phyloP scores from a whole-genome alignment of 495 filamentous ascomycete species.

The Penicillium simplicissimum region DNA sequence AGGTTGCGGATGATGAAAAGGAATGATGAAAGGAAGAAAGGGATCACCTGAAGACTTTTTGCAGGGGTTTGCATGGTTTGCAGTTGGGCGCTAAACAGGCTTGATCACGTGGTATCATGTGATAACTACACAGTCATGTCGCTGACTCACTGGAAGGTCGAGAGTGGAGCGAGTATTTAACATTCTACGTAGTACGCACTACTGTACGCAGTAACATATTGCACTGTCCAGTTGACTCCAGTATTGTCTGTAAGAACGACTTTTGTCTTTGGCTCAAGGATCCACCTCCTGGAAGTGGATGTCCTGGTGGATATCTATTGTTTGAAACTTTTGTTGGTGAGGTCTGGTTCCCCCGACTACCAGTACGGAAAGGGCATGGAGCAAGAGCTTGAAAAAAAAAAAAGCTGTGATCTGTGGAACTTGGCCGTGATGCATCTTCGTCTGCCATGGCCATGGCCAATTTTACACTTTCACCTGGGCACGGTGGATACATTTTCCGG shows the following conservation, averaged over 20 bases:
- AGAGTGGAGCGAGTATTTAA: neutral
- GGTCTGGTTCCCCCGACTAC: constrained; percentile 19
- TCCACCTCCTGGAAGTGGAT: neutral
- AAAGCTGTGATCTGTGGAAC: neutral
- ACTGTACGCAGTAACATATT: neutral
- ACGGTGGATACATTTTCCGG: constrained; percentile 9
- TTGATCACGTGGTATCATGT: neutral
- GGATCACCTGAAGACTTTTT: constrained; percentile 16
- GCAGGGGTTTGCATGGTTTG: constrained; percentile 1
- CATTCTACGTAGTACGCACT: too few species aligned
- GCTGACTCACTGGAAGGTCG: neutral
- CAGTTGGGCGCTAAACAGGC: constrained; percentile 5
- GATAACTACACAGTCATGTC: neutral
- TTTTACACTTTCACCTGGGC: neutral
- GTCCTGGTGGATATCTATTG: neutral
- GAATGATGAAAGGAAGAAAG: constrained; percentile 19
- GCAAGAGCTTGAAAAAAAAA: neutral
- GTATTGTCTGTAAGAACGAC: neutral
- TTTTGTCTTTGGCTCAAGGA: neutral
- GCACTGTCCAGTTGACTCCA: too few species aligned
- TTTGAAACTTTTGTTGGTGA: neutral
- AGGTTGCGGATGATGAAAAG: constrained; percentile 21
- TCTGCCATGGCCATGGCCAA: neutral
- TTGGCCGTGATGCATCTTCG: neutral
- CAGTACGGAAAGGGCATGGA: neutral